Percentiles rank a stretch among this genome's conserved stretches.
phyloP scores from a whole-genome alignment of 805 yeast species.

The Ascoidea rubescens region DNA sequence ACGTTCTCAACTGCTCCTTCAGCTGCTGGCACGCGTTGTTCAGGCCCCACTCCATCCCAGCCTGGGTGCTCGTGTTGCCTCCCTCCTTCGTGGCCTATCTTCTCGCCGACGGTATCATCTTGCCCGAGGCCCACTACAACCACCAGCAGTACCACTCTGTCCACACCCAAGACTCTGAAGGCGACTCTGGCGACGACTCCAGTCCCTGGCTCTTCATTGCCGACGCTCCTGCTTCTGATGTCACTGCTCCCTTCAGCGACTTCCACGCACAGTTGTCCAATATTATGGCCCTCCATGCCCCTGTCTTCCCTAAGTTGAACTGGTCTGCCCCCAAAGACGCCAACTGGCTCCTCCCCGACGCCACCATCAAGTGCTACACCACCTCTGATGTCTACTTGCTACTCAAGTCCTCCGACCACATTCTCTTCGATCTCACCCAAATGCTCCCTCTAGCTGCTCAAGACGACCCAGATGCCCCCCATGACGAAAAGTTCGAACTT shows the following conservation, averaged over 20 bases:
- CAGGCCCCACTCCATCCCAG: conserved; percentile 31
- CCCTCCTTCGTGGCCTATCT: conserved; percentile 43
- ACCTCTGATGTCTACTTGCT: conserved; percentile 69
- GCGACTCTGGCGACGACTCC: conserved; percentile 48
- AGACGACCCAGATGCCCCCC: conserved; percentile 19
- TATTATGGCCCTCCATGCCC: conserved; percentile 34
- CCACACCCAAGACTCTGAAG: conserved; percentile 16
- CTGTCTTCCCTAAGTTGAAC: conserved; percentile 78
- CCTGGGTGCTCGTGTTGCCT: conserved; percentile 47
- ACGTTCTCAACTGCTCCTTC: conserved; percentile 33
- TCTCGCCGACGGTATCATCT: conserved; percentile 50
- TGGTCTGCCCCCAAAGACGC: conserved; percentile 98
- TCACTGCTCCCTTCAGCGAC: conserved; percentile 33
- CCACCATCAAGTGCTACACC: conserved; percentile 55
- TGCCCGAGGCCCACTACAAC: conserved; percentile 34
- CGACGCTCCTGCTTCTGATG: too few relatives aligned
- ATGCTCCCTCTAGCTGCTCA: conserved; percentile 57
- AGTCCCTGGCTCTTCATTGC: conserved; percentile 55
- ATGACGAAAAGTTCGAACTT: conserved; percentile 33
- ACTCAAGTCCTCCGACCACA: conserved; percentile 76
- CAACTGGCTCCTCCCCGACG: conserved; percentile 75
- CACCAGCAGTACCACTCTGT: too few relatives aligned
- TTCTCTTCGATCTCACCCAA: conserved; percentile 69
- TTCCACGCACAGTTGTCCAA: conserved; percentile 40
- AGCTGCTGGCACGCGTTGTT: conserved; percentile 48